Evolutionary conservation across 768 basidiomycete genomes (phyloP).

Genomic region (Amanita rubescens): DNA sequence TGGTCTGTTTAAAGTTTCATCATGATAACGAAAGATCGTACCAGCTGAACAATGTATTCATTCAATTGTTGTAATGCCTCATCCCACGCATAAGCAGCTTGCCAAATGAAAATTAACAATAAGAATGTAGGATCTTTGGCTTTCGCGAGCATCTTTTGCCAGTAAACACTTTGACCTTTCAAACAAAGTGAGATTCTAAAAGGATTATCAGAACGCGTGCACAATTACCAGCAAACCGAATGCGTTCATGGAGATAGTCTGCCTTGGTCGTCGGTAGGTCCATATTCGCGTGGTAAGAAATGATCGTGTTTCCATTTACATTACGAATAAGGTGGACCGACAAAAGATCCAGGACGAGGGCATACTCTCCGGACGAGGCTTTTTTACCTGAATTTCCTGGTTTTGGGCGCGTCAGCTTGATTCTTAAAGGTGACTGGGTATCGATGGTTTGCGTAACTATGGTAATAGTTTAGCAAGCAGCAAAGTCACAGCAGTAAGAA

Average conservation of each 20-base stretch:
- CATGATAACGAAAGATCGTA: conserved; percentile 17
- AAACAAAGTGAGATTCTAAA: conserved; percentile 1
- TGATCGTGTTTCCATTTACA: conserved; percentile 37
- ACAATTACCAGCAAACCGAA: conserved; percentile 37
- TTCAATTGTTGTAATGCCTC: conserved; percentile 49
- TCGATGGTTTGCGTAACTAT: conserved; percentile 21
- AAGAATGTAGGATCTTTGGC: conserved; percentile 50
- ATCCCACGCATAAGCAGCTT: conserved; percentile 57
- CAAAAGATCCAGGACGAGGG: conserved; percentile 38
- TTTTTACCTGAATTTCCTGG: background rate
- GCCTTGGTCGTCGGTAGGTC: conserved; percentile 34
- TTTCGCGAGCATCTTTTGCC: conserved; percentile 32
- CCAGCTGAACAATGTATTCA: conserved; percentile 40
- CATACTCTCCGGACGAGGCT: conserved; percentile 16
- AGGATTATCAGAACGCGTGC: background rate
- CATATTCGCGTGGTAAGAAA: conserved; percentile 39
- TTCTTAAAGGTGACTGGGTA: conserved; percentile 30
- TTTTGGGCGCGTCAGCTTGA: background rate
- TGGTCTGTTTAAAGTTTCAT: background rate
- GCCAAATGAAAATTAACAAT: conserved; percentile 48
- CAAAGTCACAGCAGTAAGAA: background rate
- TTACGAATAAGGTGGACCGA: conserved; percentile 43
- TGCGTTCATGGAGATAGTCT: conserved; percentile 35
- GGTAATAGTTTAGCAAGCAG: background rate
- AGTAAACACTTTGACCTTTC: conserved; percentile 38